Evolutionary conservation across 2,329 filamentous ascomycete genomes (phyloP), one percentile per base, ranked within the genome.

Genomic region (Aspergillus fijiensis): DNA sequence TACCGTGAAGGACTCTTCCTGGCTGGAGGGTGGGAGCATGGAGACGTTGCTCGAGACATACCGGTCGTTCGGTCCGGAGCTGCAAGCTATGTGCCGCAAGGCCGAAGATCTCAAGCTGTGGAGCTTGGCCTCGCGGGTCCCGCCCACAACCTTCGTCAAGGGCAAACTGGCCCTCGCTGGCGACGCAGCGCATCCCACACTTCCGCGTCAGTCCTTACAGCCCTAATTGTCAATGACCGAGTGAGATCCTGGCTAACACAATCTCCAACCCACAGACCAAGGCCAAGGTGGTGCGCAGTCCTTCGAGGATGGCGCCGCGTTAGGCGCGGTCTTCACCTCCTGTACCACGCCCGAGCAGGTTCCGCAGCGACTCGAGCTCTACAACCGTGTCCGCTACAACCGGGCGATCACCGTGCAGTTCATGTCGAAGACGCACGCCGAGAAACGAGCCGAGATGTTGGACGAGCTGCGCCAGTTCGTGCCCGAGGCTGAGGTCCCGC

Each of bases 211-310:
- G 59, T 51, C 4, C 4, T 27, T 27, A 6, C 33, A 5, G 10
- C 33, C 1, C 11, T 10, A 1, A 29, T 50, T 16, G 12, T 4
- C 14, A 27, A 23, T 35, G 14, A 21, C 27, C 5, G 4, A 23
- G 11, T 31, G 39, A 14, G 11, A 23, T 23, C 14, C n/a, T 45
- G 21, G 19, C 21, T 35, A 47, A 48, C 50, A 75, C 35, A 31
- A 31, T 12, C 39, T n/a, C 2, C 5, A 27, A 27, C 25, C 25
- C 25, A 27, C 31, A 58, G 76, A 78, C 56, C 77, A 79, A 57
- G 77, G 73, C 11, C 78, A 78, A 62, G 76, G 72, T 0, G 76
- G 68, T 10, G 72, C 72, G 0, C 75, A 76, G 51, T 70, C 70
- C 0, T 68, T 78, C 35, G 76, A 78, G 63, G 76, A 79, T 55